Percentiles rank a stretch among this genome's conserved stretches.
Evolutionary conservation across 306 rosid genomes (phyloP).

Genomic region (Echinosophora koreensis): DNA sequence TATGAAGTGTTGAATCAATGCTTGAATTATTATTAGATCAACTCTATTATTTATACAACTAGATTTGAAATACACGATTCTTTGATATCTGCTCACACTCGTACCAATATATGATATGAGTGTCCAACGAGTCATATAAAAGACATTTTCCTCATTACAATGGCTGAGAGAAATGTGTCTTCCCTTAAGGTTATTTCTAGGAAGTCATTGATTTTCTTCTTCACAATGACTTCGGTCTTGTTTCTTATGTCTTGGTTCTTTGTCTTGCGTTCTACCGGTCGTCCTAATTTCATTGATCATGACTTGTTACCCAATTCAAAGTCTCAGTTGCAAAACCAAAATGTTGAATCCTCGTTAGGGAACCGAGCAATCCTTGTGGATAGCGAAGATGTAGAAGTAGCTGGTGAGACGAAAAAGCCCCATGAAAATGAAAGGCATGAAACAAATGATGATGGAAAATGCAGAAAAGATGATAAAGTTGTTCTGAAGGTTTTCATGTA

Average conservation of each 20-base stretch:
- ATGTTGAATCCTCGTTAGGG: slow-evolving; percentile 51
- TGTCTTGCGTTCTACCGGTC: slow-evolving; percentile 60
- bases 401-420: slow-evolving; percentile 7
- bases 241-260: slow-evolving; percentile 70
- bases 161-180: slow-evolving; percentile 44
- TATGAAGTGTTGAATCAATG: slow-evolving; percentile 11
- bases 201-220: slow-evolving; percentile 58
- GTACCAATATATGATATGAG: neutral
- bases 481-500: slow-evolving; percentile 79
- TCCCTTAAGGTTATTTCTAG: slow-evolving; percentile 54
- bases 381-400: slow-evolving; percentile 42
- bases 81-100: too few species aligned
- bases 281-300: slow-evolving; percentile 45
- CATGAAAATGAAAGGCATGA: slow-evolving; percentile 22
- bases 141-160: neutral
- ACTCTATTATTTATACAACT: neutral
- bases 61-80: neutral
- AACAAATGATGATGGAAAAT: slow-evolving; percentile 38
- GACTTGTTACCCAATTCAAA: slow-evolving; percentile 58
- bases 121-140: neutral
- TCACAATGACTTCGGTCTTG: slow-evolving; percentile 55
- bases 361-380: slow-evolving; percentile 62
- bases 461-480: slow-evolving; percentile 38
- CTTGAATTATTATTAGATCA: neutral
- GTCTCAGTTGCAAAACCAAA: slow-evolving; percentile 38